phyloP scores from a whole-genome alignment of 208 protist species.

The Acanthamoeba sp. region DNA sequence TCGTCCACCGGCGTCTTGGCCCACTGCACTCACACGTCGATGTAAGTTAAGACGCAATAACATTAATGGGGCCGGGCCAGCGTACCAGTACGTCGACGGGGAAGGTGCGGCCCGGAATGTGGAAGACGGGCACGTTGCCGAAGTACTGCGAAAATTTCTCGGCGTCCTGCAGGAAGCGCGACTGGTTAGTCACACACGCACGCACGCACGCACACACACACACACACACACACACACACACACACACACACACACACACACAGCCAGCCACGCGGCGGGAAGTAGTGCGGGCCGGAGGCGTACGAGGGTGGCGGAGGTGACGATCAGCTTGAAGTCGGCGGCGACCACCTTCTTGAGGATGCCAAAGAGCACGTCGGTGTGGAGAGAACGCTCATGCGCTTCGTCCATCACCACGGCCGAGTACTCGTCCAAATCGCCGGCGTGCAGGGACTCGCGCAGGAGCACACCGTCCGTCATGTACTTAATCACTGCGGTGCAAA shows the following conservation, averaged over 20 bases:
- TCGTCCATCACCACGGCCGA: constrained; percentile 99
- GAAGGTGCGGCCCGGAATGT: constrained; percentile 97
- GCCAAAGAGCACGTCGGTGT: constrained; percentile 99
- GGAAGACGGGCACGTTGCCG: constrained; percentile 96
- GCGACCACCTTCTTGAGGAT: constrained; percentile 93
- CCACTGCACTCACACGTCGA: too few species aligned
- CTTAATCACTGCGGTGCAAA: too few species aligned
- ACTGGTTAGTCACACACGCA: too few species aligned
- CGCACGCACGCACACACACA: too few species aligned
- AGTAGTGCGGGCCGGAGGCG: too few species aligned
- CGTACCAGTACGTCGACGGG: constrained; percentile 94
- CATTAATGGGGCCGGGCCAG: too few species aligned
- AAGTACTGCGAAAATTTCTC: constrained; percentile 99
- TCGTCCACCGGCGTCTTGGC: constrained; percentile 95
- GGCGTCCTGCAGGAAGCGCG: too few species aligned
- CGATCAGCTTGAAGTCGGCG: constrained; percentile 97
- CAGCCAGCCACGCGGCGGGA: too few species aligned
- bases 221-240: too few species aligned
- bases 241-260: too few species aligned
- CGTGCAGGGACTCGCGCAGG: constrained; percentile 96
- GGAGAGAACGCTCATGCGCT: constrained; percentile 99
- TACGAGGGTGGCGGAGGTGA: constrained; percentile 99
- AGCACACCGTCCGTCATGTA: constrained; percentile 99
- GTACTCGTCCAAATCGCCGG: constrained; percentile 94
- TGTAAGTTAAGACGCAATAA: too few species aligned